Base-by-base conservation (phyloP, 2,329 filamentous ascomycete genomes). In the Venturia asperata region DNA sequence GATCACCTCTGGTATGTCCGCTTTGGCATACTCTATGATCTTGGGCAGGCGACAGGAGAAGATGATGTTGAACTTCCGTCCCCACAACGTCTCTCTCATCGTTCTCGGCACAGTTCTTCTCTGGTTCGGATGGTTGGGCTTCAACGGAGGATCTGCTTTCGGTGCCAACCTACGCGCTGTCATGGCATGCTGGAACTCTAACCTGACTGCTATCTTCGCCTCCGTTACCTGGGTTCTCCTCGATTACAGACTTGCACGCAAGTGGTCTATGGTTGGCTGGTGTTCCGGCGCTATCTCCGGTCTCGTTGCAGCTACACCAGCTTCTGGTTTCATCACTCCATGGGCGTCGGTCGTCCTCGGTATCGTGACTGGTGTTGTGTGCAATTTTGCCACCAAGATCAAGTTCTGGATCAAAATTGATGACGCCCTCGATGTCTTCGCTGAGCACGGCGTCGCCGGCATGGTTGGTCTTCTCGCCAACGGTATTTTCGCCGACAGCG, bases 31-130 rank as follows among this genome's bases (percentile, higher is more conserved):
- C 81, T 96, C 92, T 2, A 89, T 91, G 90, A 87, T 97, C 45
- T 89, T 99, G 67, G 94, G 94, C 70, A 90, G 92, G 73, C 91
- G 94, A 70, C 94, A 97, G 80, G 93, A 97, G 81, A 94, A 92
- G 81, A 97, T 97, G 92, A 97, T 97, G 91, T 86, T 97, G 79
- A 97, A 97, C 84, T 97, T 97, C 85, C 91, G 94, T 70, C 94
- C 94, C 21, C 94, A 99, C 83, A 99, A 99, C 81, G 94, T 97
- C 70, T 96, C 92, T 6, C 85, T 97, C 73, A 96, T 99, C 78
- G 92, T 94, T 0, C 88, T 97, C 71, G 94, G 94, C 68, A 97
- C 94, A 3, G 85, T 96, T 69, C 85, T 99, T 72, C 91, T 99
- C 65, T 97, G 92, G 92, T 97, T 97, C 73, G 94, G 94, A 73